Conservation (phyloP, 352 stramenopile species). For the Pythium insidiosum region DNA sequence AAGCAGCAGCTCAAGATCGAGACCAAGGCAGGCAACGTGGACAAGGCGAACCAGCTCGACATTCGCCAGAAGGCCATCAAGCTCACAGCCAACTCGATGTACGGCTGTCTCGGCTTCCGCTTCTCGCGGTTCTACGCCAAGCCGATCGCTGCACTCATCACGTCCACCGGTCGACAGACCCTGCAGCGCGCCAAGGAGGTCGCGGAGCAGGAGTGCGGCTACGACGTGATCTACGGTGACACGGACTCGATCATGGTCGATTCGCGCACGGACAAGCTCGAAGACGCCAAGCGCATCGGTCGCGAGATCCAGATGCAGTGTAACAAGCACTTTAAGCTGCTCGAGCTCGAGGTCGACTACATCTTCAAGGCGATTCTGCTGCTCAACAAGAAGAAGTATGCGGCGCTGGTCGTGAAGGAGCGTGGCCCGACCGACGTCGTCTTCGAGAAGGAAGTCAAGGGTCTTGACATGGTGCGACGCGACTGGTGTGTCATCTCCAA, state of each 20-base stretch:
- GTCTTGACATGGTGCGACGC: constrained; percentile 95
- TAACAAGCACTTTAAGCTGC: constrained; percentile 98
- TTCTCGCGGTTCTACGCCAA: constrained; percentile 98
- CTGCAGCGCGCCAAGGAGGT: constrained; percentile 97
- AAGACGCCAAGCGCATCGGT: constrained; percentile 92
- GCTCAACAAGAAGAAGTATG: constrained; percentile 99
- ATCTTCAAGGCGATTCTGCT: constrained; percentile 99
- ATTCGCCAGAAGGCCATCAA: constrained; percentile 99
- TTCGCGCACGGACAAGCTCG: constrained; percentile 88
- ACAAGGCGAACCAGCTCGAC: constrained; percentile 89
- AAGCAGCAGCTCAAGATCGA: constrained; percentile 97
- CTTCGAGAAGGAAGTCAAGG: constrained; percentile 98
- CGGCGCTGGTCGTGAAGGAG: constrained; percentile 93
- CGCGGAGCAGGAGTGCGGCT: constrained; percentile 93
- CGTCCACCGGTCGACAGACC: constrained; percentile 96
- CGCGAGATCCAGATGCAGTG: constrained; percentile 96
- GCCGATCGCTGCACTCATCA: constrained; percentile 98
- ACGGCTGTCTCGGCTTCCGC: constrained; percentile 99
- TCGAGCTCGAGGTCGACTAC: constrained; percentile 99
- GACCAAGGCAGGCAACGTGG: constrained; percentile 80
- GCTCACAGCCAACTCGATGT: constrained; percentile 99
- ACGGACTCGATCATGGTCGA: constrained; percentile 99
- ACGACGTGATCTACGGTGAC: constrained; percentile 99
- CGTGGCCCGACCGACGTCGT: constrained; percentile 30
- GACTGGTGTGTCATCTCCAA: constrained; percentile 99